phyloP scores from a whole-genome alignment of 2,329 filamentous ascomycete genomes.

The Ophiostoma angusticollis region DNA sequence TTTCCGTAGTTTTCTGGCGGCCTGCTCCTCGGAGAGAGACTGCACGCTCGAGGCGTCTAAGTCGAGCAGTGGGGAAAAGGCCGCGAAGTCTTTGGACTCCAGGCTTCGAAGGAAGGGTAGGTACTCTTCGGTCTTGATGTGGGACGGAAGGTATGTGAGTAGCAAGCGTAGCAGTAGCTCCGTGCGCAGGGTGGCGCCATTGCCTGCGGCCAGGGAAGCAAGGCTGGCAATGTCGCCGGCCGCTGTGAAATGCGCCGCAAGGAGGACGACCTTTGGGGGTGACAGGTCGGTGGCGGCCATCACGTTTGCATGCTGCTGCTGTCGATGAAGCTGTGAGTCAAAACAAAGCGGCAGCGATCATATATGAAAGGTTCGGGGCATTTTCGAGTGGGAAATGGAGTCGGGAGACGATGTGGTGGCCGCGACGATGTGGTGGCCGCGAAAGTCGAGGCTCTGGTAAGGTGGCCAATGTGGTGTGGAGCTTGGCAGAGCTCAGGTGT shows the following conservation, averaged over 20 bases:
- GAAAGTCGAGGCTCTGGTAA: no score
- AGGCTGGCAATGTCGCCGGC: slow-evolving; percentile 52
- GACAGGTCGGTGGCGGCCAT: slow-evolving; percentile 35
- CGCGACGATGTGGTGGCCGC: background rate
- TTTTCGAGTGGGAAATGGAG: background rate
- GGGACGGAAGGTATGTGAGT: slow-evolving; percentile 66
- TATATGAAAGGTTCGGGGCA: background rate
- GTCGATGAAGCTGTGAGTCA: background rate
- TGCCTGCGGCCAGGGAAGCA: slow-evolving; percentile 42
- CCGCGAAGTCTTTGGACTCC: slow-evolving; percentile 26
- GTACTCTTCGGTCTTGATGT: slow-evolving; percentile 49
- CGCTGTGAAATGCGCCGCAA: slow-evolving; percentile 58
- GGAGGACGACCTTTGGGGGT: slow-evolving; percentile 55
- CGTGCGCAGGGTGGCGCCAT: slow-evolving; percentile 45
- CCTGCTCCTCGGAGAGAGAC: slow-evolving; percentile 48
- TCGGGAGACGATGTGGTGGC: background rate
- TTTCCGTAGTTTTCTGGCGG: slow-evolving; percentile 49
- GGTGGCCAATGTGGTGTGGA: no score
- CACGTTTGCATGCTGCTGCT: slow-evolving; percentile 1
- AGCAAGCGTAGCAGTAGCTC: slow-evolving; percentile 60
- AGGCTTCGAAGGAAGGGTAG: slow-evolving; percentile 47
- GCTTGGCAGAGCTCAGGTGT: no score
- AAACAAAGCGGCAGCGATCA: background rate
- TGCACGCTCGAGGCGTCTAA: slow-evolving; percentile 45
- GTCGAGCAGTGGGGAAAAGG: slow-evolving; percentile 21